Conservation (phyloP, 73 alveolate genomes). For the Paramecium tetraurelia region DNA sequence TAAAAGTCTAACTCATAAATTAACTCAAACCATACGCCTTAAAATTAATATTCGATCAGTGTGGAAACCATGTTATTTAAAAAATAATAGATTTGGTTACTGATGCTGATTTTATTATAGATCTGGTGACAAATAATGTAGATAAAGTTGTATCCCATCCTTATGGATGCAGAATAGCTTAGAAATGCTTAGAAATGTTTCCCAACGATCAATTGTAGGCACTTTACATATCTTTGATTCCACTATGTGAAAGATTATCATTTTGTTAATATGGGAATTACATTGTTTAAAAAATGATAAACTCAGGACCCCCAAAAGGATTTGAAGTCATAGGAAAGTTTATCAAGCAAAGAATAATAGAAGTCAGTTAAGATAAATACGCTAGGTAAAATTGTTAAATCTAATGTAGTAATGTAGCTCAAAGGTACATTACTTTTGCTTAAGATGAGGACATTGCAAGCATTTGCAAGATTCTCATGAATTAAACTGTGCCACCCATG, state of each 20-base stretch:
- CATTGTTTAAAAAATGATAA: conserved; percentile 39
- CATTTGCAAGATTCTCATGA: not conserved
- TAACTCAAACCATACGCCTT: not conserved
- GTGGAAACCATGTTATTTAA: conserved; percentile 51
- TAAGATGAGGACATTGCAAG: not conserved
- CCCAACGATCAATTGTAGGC: not conserved
- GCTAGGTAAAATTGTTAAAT: not conserved
- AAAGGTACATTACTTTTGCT: not conserved
- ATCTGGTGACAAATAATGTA: not conserved
- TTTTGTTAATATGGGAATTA: conserved; percentile 39
- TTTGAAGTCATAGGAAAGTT: not conserved
- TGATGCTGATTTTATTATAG: conserved; percentile 27
- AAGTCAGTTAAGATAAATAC: conserved; percentile 31
- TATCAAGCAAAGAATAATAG: not conserved
- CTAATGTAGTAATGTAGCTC: conserved; percentile 9
- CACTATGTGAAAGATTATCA: not conserved
- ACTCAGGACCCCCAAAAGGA: conserved; percentile 3
- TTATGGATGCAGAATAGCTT: conserved; percentile 48
- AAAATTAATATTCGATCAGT: conserved; percentile 9
- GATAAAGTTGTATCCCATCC: not conserved
- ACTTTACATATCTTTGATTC: not conserved
- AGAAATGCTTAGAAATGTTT: conserved; percentile 23
- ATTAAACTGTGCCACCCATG: not conserved
- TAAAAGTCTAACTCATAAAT: not conserved
- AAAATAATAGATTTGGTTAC: conserved; percentile 14